A percentile compares a stretch with the other conserved stretches of the same genome.
phyloP scores from a whole-genome alignment of 1,284 basidiomycete genomes.

The Wallemia ichthyophaga region DNA sequence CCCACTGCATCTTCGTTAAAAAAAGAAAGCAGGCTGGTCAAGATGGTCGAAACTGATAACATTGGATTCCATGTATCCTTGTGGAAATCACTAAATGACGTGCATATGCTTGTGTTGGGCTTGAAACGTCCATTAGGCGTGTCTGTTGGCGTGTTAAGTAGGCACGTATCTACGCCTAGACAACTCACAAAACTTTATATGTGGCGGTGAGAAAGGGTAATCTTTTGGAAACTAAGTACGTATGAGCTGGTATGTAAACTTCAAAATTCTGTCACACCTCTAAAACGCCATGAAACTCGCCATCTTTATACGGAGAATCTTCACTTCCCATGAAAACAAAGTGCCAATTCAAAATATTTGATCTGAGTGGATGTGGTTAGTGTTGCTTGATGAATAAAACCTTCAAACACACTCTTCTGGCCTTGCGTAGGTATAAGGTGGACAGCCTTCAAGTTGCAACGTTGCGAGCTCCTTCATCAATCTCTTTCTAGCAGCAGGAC shows the following conservation, averaged over 20 bases:
- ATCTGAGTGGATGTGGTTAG: neutral
- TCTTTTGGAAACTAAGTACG: neutral
- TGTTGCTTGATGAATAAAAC: neutral
- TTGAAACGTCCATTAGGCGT: neutral
- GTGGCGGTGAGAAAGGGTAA: neutral
- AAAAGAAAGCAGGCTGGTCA: slow-evolving; percentile 4
- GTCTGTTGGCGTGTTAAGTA: too few relatives aligned
- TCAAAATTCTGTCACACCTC: neutral
- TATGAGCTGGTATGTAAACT: neutral
- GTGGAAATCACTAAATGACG: slow-evolving; percentile 6
- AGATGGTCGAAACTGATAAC: slow-evolving; percentile 9
- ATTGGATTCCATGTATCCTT: slow-evolving; percentile 11
- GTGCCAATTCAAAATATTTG: slow-evolving; percentile 11
- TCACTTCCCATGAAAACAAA: slow-evolving; percentile 8
- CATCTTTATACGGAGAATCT: slow-evolving; percentile 4
- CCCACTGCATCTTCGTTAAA: neutral
- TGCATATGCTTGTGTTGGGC: slow-evolving; percentile 5
- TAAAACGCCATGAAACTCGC: slow-evolving; percentile 8
- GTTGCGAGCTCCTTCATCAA: slow-evolving; percentile 8
- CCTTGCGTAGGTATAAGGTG: slow-evolving; percentile 9
- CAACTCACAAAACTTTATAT: neutral
- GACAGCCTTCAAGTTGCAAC: slow-evolving; percentile 6
- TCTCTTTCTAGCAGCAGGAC: neutral
- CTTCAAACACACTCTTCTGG: slow-evolving; percentile 6
- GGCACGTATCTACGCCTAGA: too few relatives aligned